A percentile compares a stretch with the other conserved stretches of the same genome.
phyloP scores from a whole-genome alignment of 2,329 filamentous ascomycete species.

The Cryphonectria nitschkei region DNA sequence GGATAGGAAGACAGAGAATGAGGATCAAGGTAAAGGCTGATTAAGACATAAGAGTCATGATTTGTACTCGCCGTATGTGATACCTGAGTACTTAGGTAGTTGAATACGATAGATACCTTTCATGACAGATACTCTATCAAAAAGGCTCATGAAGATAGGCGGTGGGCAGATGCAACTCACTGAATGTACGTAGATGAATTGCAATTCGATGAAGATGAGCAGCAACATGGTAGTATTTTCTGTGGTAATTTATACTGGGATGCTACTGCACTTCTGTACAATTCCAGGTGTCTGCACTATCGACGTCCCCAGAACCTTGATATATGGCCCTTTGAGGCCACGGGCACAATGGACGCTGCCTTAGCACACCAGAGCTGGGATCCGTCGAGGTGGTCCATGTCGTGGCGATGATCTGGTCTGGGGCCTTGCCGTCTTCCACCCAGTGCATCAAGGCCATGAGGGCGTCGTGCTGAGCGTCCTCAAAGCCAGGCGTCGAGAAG shows the following conservation, averaged over 20 bases:
- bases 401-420: slow-evolving; percentile 30
- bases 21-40: neutral
- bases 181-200: neutral
- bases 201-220: neutral
- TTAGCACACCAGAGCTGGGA: slow-evolving; percentile 30
- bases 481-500: slow-evolving; percentile 42
- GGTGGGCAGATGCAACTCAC: neutral
- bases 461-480: slow-evolving; percentile 41
- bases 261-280: slow-evolving; percentile 6
- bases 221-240: neutral
- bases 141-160: neutral
- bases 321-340: slow-evolving; percentile 32
- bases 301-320: slow-evolving; percentile 21
- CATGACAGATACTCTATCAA: neutral
- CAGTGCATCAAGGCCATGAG: slow-evolving; percentile 30
- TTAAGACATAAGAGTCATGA: neutral
- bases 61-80: neutral
- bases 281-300: slow-evolving; percentile 25
- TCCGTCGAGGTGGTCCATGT: slow-evolving; percentile 31
- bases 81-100: too few relatives aligned
- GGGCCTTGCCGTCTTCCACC: slow-evolving; percentile 32
- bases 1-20: neutral
- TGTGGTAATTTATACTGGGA: neutral
- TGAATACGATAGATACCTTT: neutral
- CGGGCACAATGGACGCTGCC: slow-evolving; percentile 35